Evolutionary conservation across 2,329 filamentous ascomycete genomes (phyloP).

Genomic region (Huntiella moniliformis): DNA sequence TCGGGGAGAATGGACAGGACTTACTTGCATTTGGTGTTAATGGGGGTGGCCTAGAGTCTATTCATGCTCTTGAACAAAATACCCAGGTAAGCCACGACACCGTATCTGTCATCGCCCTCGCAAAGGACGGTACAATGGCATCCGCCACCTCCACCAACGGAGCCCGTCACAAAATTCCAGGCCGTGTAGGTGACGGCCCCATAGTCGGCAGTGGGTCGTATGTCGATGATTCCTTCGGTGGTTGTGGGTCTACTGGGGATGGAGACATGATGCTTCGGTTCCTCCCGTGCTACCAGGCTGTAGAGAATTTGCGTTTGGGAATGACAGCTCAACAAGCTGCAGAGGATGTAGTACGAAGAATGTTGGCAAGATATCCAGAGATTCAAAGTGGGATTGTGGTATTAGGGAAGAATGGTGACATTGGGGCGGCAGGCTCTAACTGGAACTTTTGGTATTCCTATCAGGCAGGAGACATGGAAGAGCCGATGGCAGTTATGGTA

Average conservation of each 20-base stretch:
- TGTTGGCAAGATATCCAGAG: constrained; percentile 28
- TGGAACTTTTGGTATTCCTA: constrained; percentile 37
- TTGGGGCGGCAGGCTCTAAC: constrained; percentile 31
- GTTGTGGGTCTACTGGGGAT: constrained; percentile 37
- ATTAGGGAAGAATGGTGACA: constrained; percentile 27
- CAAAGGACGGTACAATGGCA: constrained; percentile 27
- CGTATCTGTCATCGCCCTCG: constrained; percentile 32
- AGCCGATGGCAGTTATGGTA: constrained; percentile 26
- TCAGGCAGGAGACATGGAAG: constrained; percentile 27
- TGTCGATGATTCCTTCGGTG: constrained; percentile 33
- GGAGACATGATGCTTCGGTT: constrained; percentile 40
- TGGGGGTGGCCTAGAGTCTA: not conserved
- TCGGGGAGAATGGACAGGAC: constrained; percentile 32
- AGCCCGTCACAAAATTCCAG: constrained; percentile 33
- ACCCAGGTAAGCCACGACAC: constrained; percentile 28
- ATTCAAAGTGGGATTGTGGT: constrained; percentile 32
- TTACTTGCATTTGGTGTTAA: not conserved
- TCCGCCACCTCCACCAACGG: constrained; percentile 38
- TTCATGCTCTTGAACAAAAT: not conserved
- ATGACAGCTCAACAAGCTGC: constrained; percentile 30
- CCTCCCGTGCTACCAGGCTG: constrained; percentile 37
- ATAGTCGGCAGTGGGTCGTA: constrained; percentile 36
- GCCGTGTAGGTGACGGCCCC: constrained; percentile 35
- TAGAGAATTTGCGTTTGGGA: constrained; percentile 32
- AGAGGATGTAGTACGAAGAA: constrained; percentile 29